Conservation (phyloP, 805 yeast genomes). For the Ogataea chonburiensis region DNA sequence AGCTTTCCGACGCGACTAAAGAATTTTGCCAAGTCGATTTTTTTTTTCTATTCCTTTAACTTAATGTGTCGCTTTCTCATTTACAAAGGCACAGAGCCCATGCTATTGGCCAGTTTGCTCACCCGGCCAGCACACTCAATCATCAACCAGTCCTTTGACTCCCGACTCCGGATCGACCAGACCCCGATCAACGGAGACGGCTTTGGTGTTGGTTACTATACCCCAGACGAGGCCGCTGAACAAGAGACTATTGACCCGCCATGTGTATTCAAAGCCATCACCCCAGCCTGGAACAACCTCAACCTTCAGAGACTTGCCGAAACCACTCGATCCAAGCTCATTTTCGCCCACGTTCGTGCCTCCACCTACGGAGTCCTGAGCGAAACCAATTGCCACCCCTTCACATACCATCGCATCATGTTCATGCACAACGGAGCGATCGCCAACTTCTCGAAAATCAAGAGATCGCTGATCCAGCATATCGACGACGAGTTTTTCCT, state of each 20-base stretch:
- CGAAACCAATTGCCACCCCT: slow-evolving; percentile 97
- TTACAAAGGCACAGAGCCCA: slow-evolving; percentile 87
- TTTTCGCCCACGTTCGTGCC: slow-evolving; percentile 95
- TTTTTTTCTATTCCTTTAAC: slow-evolving; percentile 3
- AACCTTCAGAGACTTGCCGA: slow-evolving; percentile 83
- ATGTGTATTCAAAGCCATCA: slow-evolving; percentile 90
- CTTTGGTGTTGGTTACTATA: slow-evolving; percentile 94
- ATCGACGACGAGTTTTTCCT: slow-evolving; percentile 78
- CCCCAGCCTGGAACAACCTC: slow-evolving; percentile 97
- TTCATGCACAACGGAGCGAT: slow-evolving; percentile 98
- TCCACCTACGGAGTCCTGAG: slow-evolving; percentile 92
- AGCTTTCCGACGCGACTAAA: slow-evolving; percentile 6
- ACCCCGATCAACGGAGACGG: slow-evolving; percentile 98
- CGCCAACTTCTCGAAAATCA: slow-evolving; percentile 67
- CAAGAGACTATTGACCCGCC: slow-evolving; percentile 55
- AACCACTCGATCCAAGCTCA: slow-evolving; percentile 78
- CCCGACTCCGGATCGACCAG: slow-evolving; percentile 81
- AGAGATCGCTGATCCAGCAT: slow-evolving; percentile 68
- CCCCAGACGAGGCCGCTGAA: slow-evolving; percentile 40
- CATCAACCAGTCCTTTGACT: slow-evolving; percentile 93
- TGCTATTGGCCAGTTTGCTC: slow-evolving; percentile 77
- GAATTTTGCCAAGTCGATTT: neutral
- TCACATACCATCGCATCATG: slow-evolving; percentile 80
- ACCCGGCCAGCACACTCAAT: slow-evolving; percentile 97
- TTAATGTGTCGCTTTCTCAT: slow-evolving; percentile 90